These are phyloP conservation scores for Ensete ventricosum DNA, from an alignment of 176 grass and related monocot species.

Conservation along the genomic window DNA sequence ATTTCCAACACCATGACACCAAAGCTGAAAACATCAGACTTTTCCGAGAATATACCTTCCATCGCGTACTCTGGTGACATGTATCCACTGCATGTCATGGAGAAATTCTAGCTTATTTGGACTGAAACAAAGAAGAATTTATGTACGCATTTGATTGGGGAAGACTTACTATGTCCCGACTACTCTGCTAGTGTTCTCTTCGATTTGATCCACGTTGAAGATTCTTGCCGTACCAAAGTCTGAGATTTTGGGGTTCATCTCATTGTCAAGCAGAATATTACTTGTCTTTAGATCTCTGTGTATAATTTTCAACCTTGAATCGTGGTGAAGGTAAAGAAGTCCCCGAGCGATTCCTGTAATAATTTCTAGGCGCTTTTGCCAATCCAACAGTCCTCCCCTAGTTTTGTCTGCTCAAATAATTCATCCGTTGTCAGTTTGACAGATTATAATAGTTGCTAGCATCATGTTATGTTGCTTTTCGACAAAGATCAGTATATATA, in stretches of 20 bases:
- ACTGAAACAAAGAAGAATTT: neutral
- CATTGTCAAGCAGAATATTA: neutral
- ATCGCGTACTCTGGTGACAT: neutral
- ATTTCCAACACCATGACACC: neutral
- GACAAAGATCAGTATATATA: too few species aligned
- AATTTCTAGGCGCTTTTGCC: slow-evolving; percentile 29
- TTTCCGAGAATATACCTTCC: neutral
- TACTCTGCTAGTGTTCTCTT: slow-evolving; percentile 26
- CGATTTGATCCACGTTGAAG: slow-evolving; percentile 42
- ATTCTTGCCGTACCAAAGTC: slow-evolving; percentile 1
- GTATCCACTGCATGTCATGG: slow-evolving; percentile 3
- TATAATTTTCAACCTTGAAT: slow-evolving; percentile 42
- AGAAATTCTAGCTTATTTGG: neutral
- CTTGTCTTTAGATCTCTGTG: neutral
- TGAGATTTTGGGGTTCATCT: slow-evolving; percentile 1
- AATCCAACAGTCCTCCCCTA: slow-evolving; percentile 19
- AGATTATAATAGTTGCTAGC: too few species aligned
- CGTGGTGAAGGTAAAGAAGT: slow-evolving; percentile 37
- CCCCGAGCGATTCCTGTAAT: slow-evolving; percentile 30
- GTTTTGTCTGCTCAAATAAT: slow-evolving; percentile 7
- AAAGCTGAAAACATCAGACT: neutral
- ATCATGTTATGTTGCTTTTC: too few species aligned
- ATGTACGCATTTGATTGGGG: neutral
- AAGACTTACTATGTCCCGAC: slow-evolving; percentile 43
- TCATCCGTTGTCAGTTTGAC: neutral